Percentiles rank a stretch among this genome's conserved stretches.
phyloP scores from a whole-genome alignment of 2,329 filamentous ascomycete species.

The Botrytis squamosa region DNA sequence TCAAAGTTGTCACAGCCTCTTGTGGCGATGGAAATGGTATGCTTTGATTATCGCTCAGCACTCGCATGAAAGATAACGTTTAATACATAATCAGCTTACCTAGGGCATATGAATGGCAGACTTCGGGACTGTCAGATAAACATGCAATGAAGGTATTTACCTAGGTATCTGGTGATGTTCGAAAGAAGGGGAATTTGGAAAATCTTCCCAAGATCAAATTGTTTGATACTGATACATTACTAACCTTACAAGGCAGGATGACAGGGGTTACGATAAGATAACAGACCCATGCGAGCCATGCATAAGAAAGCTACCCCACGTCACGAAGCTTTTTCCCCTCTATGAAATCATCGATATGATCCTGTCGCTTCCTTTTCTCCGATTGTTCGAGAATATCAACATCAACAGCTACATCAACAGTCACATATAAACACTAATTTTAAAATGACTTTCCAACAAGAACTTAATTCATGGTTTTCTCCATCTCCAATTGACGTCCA shows the following conservation, averaged over 20 bases:
- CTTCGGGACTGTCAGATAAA: not conserved
- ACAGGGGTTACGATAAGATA: slow-evolving; percentile 16
- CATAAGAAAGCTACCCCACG: not conserved
- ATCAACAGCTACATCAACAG: not conserved
- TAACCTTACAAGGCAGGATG: not conserved
- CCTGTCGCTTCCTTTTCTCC: not conserved
- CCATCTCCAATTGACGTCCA: slow-evolving; percentile 41
- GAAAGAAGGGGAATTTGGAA: not conserved
- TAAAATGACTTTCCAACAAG: slow-evolving; percentile 38
- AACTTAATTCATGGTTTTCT: slow-evolving; percentile 35
- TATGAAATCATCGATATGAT: slow-evolving; percentile 6
- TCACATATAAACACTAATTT: not conserved
- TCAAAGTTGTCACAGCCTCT: not conserved
- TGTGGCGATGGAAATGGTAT: not conserved
- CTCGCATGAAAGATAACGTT: slow-evolving; percentile 11
- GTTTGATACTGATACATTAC: slow-evolving; percentile 4
- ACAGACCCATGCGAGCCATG: not conserved
- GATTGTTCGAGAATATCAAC: not conserved
- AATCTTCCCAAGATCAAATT: slow-evolving; percentile 8
- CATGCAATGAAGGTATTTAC: not conserved
- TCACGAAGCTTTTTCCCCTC: slow-evolving; percentile 13
- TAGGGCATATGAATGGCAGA: too few species aligned
- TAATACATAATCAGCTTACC: not conserved
- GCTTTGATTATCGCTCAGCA: slow-evolving; percentile 8
- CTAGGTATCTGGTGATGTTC: not conserved